Percentiles rank a stretch among this genome's conserved stretches.
phyloP scores from a whole-genome alignment of 2,329 filamentous ascomycete genomes.

The Emmonsia crescens region DNA sequence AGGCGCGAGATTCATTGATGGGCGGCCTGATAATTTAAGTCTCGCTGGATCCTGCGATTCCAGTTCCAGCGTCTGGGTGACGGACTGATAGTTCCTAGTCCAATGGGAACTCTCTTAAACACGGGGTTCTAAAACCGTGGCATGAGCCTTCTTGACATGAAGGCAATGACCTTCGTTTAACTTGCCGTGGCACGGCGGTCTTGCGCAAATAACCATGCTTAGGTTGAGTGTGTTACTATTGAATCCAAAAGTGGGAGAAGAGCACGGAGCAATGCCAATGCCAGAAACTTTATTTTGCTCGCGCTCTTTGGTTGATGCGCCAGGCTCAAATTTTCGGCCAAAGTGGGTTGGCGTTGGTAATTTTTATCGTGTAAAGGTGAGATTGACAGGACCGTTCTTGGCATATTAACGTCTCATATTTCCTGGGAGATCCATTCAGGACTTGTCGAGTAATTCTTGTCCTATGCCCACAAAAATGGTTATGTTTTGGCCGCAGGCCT shows the following conservation, averaged over 20 bases:
- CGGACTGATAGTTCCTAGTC: background rate
- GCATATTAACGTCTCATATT: background rate
- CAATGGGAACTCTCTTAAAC: background rate
- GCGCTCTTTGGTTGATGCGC: background rate
- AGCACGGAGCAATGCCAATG: background rate
- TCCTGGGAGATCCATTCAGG: background rate
- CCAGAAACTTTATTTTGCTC: background rate
- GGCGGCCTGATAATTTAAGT: background rate
- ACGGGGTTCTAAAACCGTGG: too few relatives aligned
- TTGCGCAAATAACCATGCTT: too few relatives aligned
- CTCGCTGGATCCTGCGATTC: background rate
- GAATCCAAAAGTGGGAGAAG: too few relatives aligned
- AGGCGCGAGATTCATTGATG: background rate
- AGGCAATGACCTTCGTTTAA: background rate
- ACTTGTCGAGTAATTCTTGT: background rate
- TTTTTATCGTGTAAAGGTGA: background rate
- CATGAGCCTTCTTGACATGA: background rate
- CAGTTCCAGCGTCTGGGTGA: background rate
- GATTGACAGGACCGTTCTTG: background rate
- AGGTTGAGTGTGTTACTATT: too few relatives aligned
- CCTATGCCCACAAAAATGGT: background rate
- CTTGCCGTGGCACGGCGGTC: background rate
- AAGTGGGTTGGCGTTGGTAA: background rate
- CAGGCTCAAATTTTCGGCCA: background rate
- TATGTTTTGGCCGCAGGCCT: background rate